Conservation (phyloP, 2,329 filamentous ascomycete species). For the Claviceps pazoutovae region DNA sequence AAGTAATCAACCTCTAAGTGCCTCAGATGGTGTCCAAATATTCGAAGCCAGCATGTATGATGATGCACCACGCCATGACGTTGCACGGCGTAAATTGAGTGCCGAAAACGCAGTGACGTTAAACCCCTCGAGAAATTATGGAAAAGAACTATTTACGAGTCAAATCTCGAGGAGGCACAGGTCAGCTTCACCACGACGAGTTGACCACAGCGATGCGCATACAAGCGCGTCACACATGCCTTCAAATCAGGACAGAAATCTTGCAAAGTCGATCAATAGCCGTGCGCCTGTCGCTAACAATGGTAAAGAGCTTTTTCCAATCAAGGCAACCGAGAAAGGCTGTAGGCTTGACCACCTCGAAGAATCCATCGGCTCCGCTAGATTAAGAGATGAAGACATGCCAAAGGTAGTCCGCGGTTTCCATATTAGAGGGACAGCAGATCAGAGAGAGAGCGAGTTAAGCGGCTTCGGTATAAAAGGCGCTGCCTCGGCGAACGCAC, state of each 20-base stretch:
- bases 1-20: conserved; percentile 21
- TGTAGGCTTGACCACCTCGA: conserved; percentile 25
- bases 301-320: conserved; percentile 27
- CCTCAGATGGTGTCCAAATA: conserved; percentile 32
- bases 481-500: conserved; percentile 31
- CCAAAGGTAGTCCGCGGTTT: conserved; percentile 47
- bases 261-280: conserved; percentile 21
- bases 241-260: conserved; percentile 20
- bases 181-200: conserved; percentile 37
- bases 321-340: conserved; percentile 15
- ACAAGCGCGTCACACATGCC: conserved; percentile 21
- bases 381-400: conserved; percentile 23
- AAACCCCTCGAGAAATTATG: conserved; percentile 26
- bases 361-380: conserved; percentile 23
- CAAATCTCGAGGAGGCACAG: conserved; percentile 25
- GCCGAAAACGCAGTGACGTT: conserved; percentile 16
- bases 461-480: conserved; percentile 55
- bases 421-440: conserved; percentile 46
- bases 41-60: conserved; percentile 78
- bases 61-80: conserved; percentile 35
- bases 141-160: conserved; percentile 51
- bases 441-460: conserved; percentile 27
- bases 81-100: conserved; percentile 14
- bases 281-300: conserved; percentile 18
- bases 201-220: conserved; percentile 26